Percentiles rank a stretch among this genome's conserved stretches.
Evolutionary conservation across 148 eudicot genomes (phyloP).

Genomic region (Vaccinium macrocarpon): DNA sequence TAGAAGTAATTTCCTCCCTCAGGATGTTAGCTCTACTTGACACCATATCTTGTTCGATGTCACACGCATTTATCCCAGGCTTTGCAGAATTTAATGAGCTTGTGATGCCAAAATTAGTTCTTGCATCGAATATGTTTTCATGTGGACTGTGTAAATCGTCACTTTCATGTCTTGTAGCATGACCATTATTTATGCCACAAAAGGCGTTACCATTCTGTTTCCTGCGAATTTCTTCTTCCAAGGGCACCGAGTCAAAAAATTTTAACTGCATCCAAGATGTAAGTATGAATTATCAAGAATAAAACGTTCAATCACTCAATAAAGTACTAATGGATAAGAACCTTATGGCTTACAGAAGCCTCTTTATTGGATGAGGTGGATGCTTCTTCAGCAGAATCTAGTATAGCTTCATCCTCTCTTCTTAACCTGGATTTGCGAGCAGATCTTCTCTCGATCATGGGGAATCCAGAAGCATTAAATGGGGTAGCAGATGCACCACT

Average conservation of each 20-base stretch:
- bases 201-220: conserved; percentile 25
- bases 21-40: conserved; percentile 14
- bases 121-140: conserved; percentile 21
- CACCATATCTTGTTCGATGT: conserved; percentile 21
- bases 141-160: conserved; percentile 25
- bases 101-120: conserved; percentile 16
- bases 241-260: conserved; percentile 28
- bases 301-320: background rate
- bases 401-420: conserved; percentile 31
- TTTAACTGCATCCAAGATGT: conserved; percentile 42
- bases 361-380: conserved; percentile 26
- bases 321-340: conserved; percentile 19
- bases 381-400: conserved; percentile 32
- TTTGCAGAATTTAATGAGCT: conserved; percentile 20
- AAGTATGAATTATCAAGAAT: conserved; percentile 13
- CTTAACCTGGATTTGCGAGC: conserved; percentile 37
- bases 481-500: conserved; percentile 22
- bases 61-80: conserved; percentile 25
- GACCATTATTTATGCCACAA: conserved; percentile 29
- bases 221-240: conserved; percentile 33
- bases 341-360: conserved; percentile 44
- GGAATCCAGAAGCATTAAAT: conserved; percentile 27
- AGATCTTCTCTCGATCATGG: conserved; percentile 39
- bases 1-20: conserved; percentile 22
- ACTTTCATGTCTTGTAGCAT: conserved; percentile 31